Conservation (phyloP, 139 green algal species). For the Picochlorum sp. region DNA sequence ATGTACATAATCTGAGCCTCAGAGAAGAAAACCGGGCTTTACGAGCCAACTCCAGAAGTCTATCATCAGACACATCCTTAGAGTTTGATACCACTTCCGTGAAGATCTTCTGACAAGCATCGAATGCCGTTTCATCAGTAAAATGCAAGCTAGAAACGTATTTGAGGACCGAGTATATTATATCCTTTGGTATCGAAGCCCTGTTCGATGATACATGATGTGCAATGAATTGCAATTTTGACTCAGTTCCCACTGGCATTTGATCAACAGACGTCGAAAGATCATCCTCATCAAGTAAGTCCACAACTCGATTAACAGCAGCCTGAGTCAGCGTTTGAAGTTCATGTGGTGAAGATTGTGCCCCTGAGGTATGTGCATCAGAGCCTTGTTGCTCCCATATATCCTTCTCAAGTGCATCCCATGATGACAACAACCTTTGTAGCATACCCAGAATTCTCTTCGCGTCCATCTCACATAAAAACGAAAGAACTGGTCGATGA, state of each 20-base stretch:
- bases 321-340: slow-evolving; percentile 11
- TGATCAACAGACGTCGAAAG: neutral
- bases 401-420: slow-evolving; percentile 43
- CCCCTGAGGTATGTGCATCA: neutral
- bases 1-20: slow-evolving; percentile 25
- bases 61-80: neutral
- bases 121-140: neutral
- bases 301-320: slow-evolving; percentile 33
- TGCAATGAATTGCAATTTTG: slow-evolving; percentile 29
- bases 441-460: slow-evolving; percentile 28
- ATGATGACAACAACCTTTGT: slow-evolving; percentile 27
- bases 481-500: slow-evolving; percentile 29
- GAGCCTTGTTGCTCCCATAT: slow-evolving; percentile 10
- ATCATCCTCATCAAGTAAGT: slow-evolving; percentile 18
- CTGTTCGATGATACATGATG: slow-evolving; percentile 28
- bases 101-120: neutral
- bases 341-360: neutral
- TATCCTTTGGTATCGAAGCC: slow-evolving; percentile 1
- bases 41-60: slow-evolving; percentile 23
- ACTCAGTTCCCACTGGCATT: neutral
- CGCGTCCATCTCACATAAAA: slow-evolving; percentile 29
- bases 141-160: slow-evolving; percentile 13
- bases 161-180: slow-evolving; percentile 26
- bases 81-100: neutral
- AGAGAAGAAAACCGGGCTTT: slow-evolving; percentile 24